Conservation (phyloP, 345 rosid species). For the Dipteronia sinensis region DNA sequence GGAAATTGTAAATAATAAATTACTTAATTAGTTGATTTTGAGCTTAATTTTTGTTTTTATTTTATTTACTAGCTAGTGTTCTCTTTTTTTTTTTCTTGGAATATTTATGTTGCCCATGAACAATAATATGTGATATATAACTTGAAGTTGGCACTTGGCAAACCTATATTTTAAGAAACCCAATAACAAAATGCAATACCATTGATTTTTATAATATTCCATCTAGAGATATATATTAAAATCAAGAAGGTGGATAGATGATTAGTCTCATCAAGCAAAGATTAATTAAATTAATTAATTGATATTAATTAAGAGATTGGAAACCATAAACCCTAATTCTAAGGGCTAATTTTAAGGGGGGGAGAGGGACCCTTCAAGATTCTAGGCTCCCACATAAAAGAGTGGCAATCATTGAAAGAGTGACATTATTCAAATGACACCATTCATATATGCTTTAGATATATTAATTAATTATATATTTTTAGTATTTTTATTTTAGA, state of each 20-base stretch:
- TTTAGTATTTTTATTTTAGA: constrained; percentile 7
- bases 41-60: no score
- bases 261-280: constrained; percentile 38
- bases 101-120: neutral
- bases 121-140: neutral
- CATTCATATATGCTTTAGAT: constrained; percentile 19
- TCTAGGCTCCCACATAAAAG: constrained; percentile 38
- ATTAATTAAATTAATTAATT: neutral
- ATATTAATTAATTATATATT: neutral
- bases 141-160: constrained; percentile 19
- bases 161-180: constrained; percentile 25
- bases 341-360: constrained; percentile 34
- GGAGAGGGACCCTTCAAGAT: constrained; percentile 38
- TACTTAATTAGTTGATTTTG: no score
- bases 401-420: constrained; percentile 63
- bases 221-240: constrained; percentile 14
- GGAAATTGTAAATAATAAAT: no score
- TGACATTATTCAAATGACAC: constrained; percentile 26
- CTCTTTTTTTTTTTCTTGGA: neutral
- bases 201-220: neutral
- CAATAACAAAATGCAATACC: neutral
- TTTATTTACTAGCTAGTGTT: neutral
- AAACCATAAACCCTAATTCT: constrained; percentile 30
- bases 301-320: constrained; percentile 13
- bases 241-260: constrained; percentile 44